Percentiles rank a stretch among this genome's conserved stretches.
phyloP scores from a whole-genome alignment of 2,329 filamentous ascomycete species.

The Sporothrix variecibatus region DNA sequence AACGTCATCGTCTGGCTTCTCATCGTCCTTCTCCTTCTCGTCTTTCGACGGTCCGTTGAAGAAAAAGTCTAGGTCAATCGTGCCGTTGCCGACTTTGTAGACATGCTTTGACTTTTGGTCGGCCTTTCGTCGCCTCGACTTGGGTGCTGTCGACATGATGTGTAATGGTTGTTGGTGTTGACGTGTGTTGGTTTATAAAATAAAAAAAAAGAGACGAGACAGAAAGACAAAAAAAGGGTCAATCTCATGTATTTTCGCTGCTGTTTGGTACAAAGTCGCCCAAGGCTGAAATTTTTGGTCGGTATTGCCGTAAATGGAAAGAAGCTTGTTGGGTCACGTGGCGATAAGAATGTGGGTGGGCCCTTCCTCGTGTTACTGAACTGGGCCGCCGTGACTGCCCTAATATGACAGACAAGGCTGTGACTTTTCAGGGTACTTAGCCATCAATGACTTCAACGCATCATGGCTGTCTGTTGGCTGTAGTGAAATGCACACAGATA shows the following conservation, averaged over 20 bases:
- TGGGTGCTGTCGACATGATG: conserved; percentile 22
- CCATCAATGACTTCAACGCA: not conserved
- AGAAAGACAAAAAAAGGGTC: not conserved
- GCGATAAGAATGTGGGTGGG: not conserved
- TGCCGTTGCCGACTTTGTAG: conserved; percentile 27
- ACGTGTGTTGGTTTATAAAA: not conserved
- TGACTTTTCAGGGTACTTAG: not conserved
- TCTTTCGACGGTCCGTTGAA: conserved; percentile 20
- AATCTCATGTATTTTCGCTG: not conserved
- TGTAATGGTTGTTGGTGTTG: not conserved
- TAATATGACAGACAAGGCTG: not conserved
- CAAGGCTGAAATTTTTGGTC: conserved; percentile 17
- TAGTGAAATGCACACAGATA: no score
- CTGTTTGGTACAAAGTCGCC: no score
- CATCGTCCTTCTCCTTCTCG: not conserved
- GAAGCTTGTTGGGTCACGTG: not conserved
- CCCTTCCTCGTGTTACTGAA: not conserved
- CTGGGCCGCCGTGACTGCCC: not conserved
- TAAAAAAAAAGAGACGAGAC: not conserved
- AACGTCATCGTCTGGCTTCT: not conserved
- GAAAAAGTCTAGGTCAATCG: conserved; percentile 27
- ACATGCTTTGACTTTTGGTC: conserved; percentile 23
- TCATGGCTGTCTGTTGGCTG: not conserved
- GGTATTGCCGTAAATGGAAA: conserved; percentile 7
- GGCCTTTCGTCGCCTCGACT: conserved; percentile 22